Evolutionary conservation across 2,329 filamentous ascomycete genomes (phyloP).

Genomic region (Aspergillus unguis): DNA sequence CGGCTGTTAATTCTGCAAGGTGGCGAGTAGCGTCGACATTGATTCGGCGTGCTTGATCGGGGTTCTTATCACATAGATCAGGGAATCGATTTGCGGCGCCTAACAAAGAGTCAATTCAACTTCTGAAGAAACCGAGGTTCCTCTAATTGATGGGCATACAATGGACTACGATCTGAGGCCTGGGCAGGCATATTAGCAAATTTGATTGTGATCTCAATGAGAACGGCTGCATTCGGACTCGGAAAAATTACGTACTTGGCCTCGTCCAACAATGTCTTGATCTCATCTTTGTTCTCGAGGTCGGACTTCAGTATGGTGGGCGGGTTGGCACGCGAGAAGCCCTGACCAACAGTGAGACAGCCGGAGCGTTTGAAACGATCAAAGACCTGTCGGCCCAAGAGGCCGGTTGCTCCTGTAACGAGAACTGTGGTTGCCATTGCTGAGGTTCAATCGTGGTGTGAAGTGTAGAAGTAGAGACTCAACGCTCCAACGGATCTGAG

Average conservation of each 20-base stretch:
- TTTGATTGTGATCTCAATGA: neutral
- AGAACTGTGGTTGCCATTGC: slow-evolving; percentile 57
- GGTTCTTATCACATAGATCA: slow-evolving; percentile 78
- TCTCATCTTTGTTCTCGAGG: slow-evolving; percentile 45
- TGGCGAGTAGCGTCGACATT: slow-evolving; percentile 69
- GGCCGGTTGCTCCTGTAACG: slow-evolving; percentile 78
- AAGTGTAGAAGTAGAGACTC: slow-evolving; percentile 10
- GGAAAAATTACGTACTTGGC: slow-evolving; percentile 45
- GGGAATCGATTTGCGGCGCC: slow-evolving; percentile 85
- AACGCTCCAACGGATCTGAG: neutral
- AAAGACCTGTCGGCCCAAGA: slow-evolving; percentile 76
- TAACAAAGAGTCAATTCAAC: slow-evolving; percentile 33
- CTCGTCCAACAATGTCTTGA: slow-evolving; percentile 49
- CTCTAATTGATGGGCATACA: slow-evolving; percentile 53
- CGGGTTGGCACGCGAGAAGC: slow-evolving; percentile 69
- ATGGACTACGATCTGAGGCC: slow-evolving; percentile 75
- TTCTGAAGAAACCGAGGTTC: neutral
- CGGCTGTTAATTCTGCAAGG: slow-evolving; percentile 64
- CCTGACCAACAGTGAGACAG: slow-evolving; percentile 71
- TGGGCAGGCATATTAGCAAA: slow-evolving; percentile 30
- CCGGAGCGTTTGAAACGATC: slow-evolving; percentile 63
- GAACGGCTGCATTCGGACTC: neutral
- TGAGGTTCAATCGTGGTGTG: neutral
- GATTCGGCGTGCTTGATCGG: slow-evolving; percentile 67
- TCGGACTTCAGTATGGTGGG: slow-evolving; percentile 61